Conservation (phyloP, 2,329 filamentous ascomycete species). For the Fusarium tanahbumbuense region DNA sequence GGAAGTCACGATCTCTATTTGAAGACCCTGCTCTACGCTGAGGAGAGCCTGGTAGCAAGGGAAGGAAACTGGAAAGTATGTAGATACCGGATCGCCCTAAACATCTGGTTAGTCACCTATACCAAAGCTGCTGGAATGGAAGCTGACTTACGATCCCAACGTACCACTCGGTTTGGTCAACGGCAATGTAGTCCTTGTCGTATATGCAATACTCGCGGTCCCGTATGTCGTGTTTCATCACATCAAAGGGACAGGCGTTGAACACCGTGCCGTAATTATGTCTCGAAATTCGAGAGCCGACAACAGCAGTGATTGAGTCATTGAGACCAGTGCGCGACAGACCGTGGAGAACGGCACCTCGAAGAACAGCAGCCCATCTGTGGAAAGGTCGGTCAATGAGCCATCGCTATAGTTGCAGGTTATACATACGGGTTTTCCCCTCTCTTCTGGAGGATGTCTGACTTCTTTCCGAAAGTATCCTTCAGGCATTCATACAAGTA, state of each 20-base stretch:
- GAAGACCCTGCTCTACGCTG: neutral
- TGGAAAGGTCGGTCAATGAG: neutral
- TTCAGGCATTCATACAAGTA: conserved; percentile 48
- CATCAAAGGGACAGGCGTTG: conserved; percentile 30
- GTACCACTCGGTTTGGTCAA: conserved; percentile 50
- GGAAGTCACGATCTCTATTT: conserved; percentile 25
- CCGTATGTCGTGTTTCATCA: conserved; percentile 8
- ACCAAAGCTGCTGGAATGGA: neutral
- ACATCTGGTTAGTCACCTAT: neutral
- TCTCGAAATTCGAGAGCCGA: conserved; percentile 47
- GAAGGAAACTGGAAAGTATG: neutral
- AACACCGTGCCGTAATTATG: conserved; percentile 46
- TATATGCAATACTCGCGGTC: conserved; percentile 41
- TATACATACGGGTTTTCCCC: conserved; percentile 50
- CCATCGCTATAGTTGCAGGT: fast-evolving
- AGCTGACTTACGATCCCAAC: conserved; percentile 34
- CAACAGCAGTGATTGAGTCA: conserved; percentile 19
- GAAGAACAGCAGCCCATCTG: conserved; percentile 53
- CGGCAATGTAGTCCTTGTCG: conserved; percentile 26
- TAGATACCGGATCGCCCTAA: conserved; percentile 34
- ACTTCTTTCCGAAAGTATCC: neutral
- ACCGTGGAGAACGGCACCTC: conserved; percentile 50
- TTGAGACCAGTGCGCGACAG: conserved; percentile 15
- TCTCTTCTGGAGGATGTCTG: conserved; percentile 49
- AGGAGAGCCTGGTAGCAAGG: conserved; percentile 27